Base-by-base conservation (phyloP, 345 rosid species). In the Salix purpurea region DNA sequence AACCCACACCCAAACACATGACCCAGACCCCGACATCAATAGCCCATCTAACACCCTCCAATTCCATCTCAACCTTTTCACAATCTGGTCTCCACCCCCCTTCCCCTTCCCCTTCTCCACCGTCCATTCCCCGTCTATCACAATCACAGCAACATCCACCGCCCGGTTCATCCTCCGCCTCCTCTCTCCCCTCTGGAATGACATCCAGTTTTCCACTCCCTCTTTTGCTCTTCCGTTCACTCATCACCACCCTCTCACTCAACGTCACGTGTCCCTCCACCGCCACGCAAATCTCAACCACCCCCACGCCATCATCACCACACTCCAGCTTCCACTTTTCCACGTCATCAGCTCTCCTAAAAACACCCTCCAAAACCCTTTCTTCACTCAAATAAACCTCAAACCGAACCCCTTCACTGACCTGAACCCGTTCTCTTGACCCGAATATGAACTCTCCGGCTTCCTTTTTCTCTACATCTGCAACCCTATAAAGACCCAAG, bases 11-110 rank as follows among this genome's bases (percentile, higher is more conserved):
- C 42, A 95, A 84, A 73, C 96, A 93, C 83, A 90, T 61, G 18
- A 90, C 92, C 97, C 94, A 93, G 80, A 91, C 71, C 69, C 97
- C 98, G 60, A 95, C 82, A 78, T 95, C 96, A 67, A 93, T 85
- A 71, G 96, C 96, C 98, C 96, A 93, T 26, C 82, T 83, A 70
- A 89, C 85, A 13, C 86, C 87, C 6, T 90, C 92, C 77, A 83
- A 60, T 64, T 91, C 89, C 60, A 77, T 68, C 71, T 86, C 90
- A 82, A 79, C 65, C 84, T 72, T 82, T 67, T 42, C 75, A 12
- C 78, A 76, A 32, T 79, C 86, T 56, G 84, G 74, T 36, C 81
- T 83, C 15, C 78, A 34, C 0, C 58, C 28, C 23, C 81, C 72
- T 50, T 62, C 78, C 19, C 12, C 5, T 26, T 26, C 26, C 26